These are phyloP conservation scores for Fusarium pseudocircinatum DNA, from an alignment of 2,329 filamentous ascomycete genomes.

Conservation along the genomic window DNA sequence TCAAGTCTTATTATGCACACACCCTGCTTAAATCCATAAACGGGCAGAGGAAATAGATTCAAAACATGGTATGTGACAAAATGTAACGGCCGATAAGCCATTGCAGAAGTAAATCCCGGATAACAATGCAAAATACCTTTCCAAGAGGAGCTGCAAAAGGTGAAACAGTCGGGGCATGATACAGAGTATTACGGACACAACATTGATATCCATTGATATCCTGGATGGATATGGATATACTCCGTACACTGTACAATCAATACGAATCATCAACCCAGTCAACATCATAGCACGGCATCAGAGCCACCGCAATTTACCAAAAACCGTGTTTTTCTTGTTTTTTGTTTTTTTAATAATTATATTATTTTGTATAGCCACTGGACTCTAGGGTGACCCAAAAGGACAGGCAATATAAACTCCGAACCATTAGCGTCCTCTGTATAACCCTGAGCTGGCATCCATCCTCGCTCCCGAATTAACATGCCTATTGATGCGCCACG, in stretches of 20 bases:
- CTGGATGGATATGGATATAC: background rate
- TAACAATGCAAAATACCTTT: background rate
- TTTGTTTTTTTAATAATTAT: background rate
- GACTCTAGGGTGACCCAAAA: background rate
- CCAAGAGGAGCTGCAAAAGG: background rate
- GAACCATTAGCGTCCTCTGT: constrained; percentile 3
- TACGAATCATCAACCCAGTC: background rate
- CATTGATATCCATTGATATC: background rate
- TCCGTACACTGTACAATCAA: background rate
- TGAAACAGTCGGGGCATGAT: background rate
- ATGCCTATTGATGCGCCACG: constrained; percentile 22
- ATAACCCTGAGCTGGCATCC: constrained; percentile 10
- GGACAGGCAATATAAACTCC: background rate
- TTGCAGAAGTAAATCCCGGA: background rate
- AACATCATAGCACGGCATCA: background rate
- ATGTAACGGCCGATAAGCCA: background rate
- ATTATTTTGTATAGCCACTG: background rate
- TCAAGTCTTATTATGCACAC: constrained; percentile 4
- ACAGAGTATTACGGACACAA: background rate
- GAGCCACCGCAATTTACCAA: background rate
- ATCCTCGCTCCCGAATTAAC: constrained; percentile 11
- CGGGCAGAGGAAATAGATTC: background rate
- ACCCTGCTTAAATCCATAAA: background rate
- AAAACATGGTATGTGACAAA: background rate
- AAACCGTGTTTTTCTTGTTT: background rate